A percentile compares a stretch with the other conserved stretches of the same genome.
These are phyloP conservation scores for Chrysoporthe austroafricana DNA, from an alignment of 2,329 filamentous ascomycete species.

Conservation along the genomic window DNA sequence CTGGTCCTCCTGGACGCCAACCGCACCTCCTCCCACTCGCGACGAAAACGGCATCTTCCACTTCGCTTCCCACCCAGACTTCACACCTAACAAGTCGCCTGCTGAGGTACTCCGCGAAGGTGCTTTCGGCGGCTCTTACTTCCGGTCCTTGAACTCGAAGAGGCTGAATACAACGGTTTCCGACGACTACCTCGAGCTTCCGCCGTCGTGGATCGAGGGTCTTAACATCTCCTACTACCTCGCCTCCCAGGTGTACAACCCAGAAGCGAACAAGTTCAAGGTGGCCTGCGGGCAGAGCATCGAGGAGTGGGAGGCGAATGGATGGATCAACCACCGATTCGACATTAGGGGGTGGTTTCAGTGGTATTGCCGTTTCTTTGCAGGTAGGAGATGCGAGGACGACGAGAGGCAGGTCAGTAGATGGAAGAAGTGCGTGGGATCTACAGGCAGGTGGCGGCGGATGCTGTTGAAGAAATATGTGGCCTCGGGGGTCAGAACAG, in stretches of 20 bases:
- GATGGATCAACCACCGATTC: conserved; percentile 57
- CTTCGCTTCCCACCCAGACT: conserved; percentile 48
- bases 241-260: conserved; percentile 45
- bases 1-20: conserved; percentile 50
- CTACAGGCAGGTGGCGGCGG: conserved; percentile 54
- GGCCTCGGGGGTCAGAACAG: conserved; percentile 42
- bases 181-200: conserved; percentile 53
- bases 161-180: conserved; percentile 45
- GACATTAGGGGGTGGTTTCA: conserved; percentile 62
- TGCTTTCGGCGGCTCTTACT: conserved; percentile 57
- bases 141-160: conserved; percentile 50
- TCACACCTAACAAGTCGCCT: conserved; percentile 57
- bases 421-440: conserved; percentile 57
- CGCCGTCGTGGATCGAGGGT: conserved; percentile 45
- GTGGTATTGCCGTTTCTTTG: conserved; percentile 59
- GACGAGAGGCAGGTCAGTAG: conserved; percentile 55
- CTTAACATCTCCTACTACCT: conserved; percentile 46
- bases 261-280: conserved; percentile 56
- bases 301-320: conserved; percentile 58
- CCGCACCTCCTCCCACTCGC: conserved; percentile 45
- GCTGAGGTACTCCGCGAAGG: conserved; percentile 56
- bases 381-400: conserved; percentile 53
- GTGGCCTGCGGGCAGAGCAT: conserved; percentile 57
- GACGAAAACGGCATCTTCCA: conserved; percentile 48
- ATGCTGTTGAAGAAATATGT: conserved; percentile 57